Conservation (phyloP, 768 basidiomycete species). For the Collybia sp. region DNA sequence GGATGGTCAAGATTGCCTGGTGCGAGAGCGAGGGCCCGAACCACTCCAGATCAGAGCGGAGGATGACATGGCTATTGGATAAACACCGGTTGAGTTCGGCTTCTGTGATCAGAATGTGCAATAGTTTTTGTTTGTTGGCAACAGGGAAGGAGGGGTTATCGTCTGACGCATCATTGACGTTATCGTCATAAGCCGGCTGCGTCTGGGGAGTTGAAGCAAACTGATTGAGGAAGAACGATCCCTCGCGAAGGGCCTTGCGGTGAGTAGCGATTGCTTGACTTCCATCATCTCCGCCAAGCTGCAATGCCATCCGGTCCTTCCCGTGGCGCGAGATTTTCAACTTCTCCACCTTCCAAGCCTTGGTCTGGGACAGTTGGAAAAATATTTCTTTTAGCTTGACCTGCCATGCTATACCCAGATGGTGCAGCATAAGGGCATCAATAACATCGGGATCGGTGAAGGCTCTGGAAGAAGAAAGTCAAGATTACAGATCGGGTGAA, state of each 20-base stretch:
- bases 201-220: conserved; percentile 27
- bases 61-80: background rate
- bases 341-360: conserved; percentile 28
- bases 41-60: conserved; percentile 3
- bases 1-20: background rate
- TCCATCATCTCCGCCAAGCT: conserved; percentile 13
- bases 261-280: too few relatives aligned
- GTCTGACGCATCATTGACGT: background rate
- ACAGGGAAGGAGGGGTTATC: conserved; percentile 14
- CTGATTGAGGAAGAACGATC: conserved; percentile 26
- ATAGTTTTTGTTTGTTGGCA: background rate
- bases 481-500: too few relatives aligned
- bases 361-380: conserved; percentile 22
- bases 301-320: too few relatives aligned
- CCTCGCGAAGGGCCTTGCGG: background rate
- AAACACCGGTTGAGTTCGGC: conserved; percentile 3
- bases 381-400: conserved; percentile 28
- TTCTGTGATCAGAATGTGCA: conserved; percentile 2
- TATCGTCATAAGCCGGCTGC: conserved; percentile 8
- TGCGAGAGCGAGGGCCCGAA: conserved; percentile 3
- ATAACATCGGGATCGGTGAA: conserved; percentile 45
- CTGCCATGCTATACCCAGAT: conserved; percentile 40
- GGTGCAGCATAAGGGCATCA: conserved; percentile 38
- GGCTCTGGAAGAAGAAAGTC: too few relatives aligned
- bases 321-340: conserved; percentile 15